Evolutionary conservation across 2,329 filamentous ascomycete species (phyloP), one percentile per base, ranked within the genome.

Genomic region (Aspergillus brasiliensis): DNA sequence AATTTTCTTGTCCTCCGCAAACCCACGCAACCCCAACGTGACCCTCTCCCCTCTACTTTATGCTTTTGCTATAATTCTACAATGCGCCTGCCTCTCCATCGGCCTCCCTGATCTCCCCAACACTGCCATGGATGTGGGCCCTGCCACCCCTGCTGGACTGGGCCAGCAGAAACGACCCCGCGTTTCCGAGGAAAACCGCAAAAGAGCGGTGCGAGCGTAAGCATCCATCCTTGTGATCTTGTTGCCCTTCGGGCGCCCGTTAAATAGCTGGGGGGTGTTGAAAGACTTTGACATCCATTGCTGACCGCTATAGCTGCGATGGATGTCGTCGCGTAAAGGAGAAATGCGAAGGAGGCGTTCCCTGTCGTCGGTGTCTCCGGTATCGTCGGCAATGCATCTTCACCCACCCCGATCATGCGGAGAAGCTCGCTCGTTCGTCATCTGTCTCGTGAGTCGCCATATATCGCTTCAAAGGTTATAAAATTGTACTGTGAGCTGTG

Each of bases 331-430:
- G 82, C 62, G 78, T 82, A 59, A 85, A 85, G 67, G 83, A 85
- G 69, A 84, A 84, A 71, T 85, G 83, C 65, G 82, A 84, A 65
- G 83, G 83, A 49, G 83, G 82, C 52, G 75, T 83, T 17, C 83
- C 83, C 2, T 85, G 83, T 66, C 80, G 81, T 49, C 74, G 83
- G 57, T 85, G 83, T 67, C 75, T 79, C 58, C 81, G 81, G 60
- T 79, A 84, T 64, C 79, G 78, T 60, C 78, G 82, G 46, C 78
- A 79, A 65, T 84, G 83, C 69, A 76, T 81, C 59, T 84, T 84
- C 63, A 76, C 75, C 8, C 76, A 75, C 52, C 69, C 73, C 34
- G 74, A 77, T 48, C 71, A 71, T 46, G 66, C 62, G 46, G 73
- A 75, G 60, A 75, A 69, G 61, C 48, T 65, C 38, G 58, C 61